phyloP scores from a whole-genome alignment of 208 protist genomes.

The Kentomonas sorsogonicus region DNA sequence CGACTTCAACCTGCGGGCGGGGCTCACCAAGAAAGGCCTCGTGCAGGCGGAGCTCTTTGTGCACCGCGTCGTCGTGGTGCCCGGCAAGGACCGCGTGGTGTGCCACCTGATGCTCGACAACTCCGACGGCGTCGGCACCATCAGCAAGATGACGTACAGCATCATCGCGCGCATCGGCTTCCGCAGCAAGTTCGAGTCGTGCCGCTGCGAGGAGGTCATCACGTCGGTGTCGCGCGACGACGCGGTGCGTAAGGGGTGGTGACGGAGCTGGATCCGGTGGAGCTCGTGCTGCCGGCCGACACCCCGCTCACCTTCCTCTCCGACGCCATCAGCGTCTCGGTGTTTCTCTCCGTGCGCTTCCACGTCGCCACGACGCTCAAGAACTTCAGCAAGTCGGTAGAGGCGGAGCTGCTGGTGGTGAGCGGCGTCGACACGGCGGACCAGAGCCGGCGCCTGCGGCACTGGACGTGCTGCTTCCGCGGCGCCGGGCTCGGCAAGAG shows the following conservation, averaged over 20 bases:
- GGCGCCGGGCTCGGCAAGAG: slow-evolving; percentile 6
- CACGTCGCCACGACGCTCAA: slow-evolving; percentile 27
- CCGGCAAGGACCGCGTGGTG: slow-evolving; percentile 6
- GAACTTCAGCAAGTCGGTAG: slow-evolving; percentile 37
- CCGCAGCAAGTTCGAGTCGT: slow-evolving; percentile 27
- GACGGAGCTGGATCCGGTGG: slow-evolving; percentile 22
- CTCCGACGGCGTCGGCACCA: slow-evolving; percentile 30
- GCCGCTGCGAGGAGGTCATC: slow-evolving; percentile 16
- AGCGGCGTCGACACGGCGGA: slow-evolving; percentile 29
- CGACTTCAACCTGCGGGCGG: slow-evolving; percentile 25
- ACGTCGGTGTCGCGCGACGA: slow-evolving; percentile 14
- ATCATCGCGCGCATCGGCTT: slow-evolving; percentile 42
- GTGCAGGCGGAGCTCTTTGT: slow-evolving; percentile 16
- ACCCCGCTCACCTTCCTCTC: slow-evolving; percentile 58
- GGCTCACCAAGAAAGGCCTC: slow-evolving; percentile 23
- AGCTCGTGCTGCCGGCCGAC: slow-evolving; percentile 29
- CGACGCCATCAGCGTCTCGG: slow-evolving; percentile 27
- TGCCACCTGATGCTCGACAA: slow-evolving; percentile 48
- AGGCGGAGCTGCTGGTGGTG: slow-evolving; percentile 63
- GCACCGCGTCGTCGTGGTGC: slow-evolving; percentile 14
- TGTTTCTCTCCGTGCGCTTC: slow-evolving; percentile 49
- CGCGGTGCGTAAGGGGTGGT: slow-evolving; percentile 33
- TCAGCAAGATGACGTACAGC: slow-evolving; percentile 41
- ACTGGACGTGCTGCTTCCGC: slow-evolving; percentile 61
- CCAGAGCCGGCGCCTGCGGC: slow-evolving; percentile 28